Evolutionary conservation across 805 yeast genomes (phyloP).

Genomic region (Starmerella khaoyaiensis): DNA sequence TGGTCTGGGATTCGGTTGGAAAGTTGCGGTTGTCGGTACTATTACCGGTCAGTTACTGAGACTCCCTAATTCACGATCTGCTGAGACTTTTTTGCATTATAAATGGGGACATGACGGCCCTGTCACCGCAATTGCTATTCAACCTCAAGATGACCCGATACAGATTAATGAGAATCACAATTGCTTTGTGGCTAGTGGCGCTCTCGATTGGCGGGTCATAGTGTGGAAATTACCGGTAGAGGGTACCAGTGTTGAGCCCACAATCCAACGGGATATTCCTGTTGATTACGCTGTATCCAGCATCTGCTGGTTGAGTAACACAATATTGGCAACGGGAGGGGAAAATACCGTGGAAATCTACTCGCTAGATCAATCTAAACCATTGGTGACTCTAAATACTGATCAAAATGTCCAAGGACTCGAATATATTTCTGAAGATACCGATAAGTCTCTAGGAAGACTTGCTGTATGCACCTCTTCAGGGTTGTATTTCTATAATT

Average conservation of each 20-base stretch:
- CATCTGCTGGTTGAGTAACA: constrained; percentile 10
- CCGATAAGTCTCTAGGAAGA: neutral
- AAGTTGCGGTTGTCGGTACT: constrained; percentile 10
- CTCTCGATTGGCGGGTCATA: constrained; percentile 14
- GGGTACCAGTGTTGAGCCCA: constrained; percentile 4
- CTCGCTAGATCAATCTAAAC: constrained; percentile 10
- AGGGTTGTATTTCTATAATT: neutral
- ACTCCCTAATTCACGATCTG: no score
- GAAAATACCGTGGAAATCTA: constrained; percentile 12
- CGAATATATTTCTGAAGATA: neutral
- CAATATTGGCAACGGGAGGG: constrained; percentile 13
- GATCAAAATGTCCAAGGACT: neutral
- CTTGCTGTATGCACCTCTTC: neutral
- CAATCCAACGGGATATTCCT: neutral
- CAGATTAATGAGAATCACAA: no score
- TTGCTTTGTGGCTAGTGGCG: constrained; percentile 13
- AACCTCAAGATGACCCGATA: no score
- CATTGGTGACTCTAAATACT: neutral
- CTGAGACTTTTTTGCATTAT: no score
- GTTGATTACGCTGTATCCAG: constrained; percentile 9
- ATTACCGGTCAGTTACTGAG: constrained; percentile 13
- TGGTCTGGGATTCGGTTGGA: constrained; percentile 16
- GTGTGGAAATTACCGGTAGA: constrained; percentile 15
- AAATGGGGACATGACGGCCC: constrained; percentile 12
- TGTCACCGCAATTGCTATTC: constrained; percentile 8